Conservation (phyloP, 345 rosid species). For the Brassica incana region DNA sequence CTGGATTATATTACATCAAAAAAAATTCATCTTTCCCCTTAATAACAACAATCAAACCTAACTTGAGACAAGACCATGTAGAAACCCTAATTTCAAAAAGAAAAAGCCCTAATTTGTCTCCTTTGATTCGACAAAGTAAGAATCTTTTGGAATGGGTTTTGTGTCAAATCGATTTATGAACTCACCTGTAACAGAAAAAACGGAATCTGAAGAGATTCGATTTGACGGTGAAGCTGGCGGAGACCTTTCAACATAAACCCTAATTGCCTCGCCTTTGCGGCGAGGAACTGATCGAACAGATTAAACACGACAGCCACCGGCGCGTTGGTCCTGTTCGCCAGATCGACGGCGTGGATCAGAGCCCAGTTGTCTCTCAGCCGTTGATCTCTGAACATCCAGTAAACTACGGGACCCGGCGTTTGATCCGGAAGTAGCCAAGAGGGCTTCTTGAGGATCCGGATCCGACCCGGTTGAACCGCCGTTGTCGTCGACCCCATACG, state of each 20-base stretch:
- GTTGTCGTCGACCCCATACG: conserved; percentile 27
- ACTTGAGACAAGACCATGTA: too few relatives aligned
- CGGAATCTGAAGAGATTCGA: conserved; percentile 60
- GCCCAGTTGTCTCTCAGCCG: conserved; percentile 91
- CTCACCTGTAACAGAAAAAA: conserved; percentile 73
- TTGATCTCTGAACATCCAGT: conserved; percentile 98
- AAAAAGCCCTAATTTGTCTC: too few relatives aligned
- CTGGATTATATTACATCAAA: conserved; percentile 33
- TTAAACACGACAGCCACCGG: conserved; percentile 87
- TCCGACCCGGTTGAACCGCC: conserved; percentile 62
- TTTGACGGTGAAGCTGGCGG: conserved; percentile 53
- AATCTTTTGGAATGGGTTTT: background rate
- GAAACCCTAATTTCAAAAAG: too few relatives aligned
- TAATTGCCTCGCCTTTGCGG: conserved; percentile 84
- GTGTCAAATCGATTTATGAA: background rate
- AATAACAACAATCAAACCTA: too few relatives aligned
- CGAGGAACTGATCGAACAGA: conserved; percentile 80
- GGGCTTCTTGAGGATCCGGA: conserved; percentile 68
- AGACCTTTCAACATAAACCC: conserved; percentile 89
- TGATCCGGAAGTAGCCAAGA: conserved; percentile 37
- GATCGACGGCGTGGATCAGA: conserved; percentile 81
- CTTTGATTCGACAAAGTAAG: too few relatives aligned
- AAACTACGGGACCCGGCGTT: conserved; percentile 70
- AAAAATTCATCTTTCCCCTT: too few relatives aligned
- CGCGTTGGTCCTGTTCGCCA: conserved; percentile 68